Evolutionary conservation across 2,329 filamentous ascomycete genomes (phyloP), one percentile per base, ranked within the genome.

Genomic region (Xylariaceae sp.): DNA sequence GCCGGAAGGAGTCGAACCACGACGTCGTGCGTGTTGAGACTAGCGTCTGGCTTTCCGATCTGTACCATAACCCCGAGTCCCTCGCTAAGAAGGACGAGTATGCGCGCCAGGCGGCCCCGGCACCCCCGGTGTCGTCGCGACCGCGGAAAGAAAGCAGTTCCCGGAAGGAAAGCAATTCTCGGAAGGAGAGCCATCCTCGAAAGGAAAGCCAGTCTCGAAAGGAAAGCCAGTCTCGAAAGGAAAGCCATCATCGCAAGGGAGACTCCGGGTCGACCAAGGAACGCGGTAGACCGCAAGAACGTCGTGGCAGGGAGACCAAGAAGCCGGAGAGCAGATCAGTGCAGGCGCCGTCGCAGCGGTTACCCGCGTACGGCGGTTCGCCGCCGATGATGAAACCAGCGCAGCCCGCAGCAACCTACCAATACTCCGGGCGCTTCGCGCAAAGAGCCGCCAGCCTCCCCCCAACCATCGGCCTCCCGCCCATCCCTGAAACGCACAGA

Each of bases 21-120:
- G 22, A 55, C 19, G n/a, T 55, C 8, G 16, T 53, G 2, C 36
- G 51, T 21, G 45, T 48, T 1, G 41, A 57, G 19, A 50, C 49
- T 2, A 56, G 50, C 2, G 57, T 67, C 16, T 65, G 63, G 64
- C 49, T 65, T 9, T 49, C 48, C 6, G 58, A 63, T 2, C 44
- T 64, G 8, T 64, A 65, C 19, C 30, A 61, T 6, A 40, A 63
- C 8, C 65, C 62, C 1, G 57, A 61, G 12, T 57, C 41, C 16
- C 30, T 63, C 2, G 63, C 59, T 7, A 39, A 30, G 47, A 58
- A 47, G 34, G 58, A 61, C 15, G 18, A 51, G 0, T 60, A 59
- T 40, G 32, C 49, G 15, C 59, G 60, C 12, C 18, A 39, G n/a
- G 46, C 60, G 5, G 57, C 48, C 2, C 36, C 41, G 15, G 59